Conservation (phyloP, 139 green algal species). For the Pleodorina starrii region DNA sequence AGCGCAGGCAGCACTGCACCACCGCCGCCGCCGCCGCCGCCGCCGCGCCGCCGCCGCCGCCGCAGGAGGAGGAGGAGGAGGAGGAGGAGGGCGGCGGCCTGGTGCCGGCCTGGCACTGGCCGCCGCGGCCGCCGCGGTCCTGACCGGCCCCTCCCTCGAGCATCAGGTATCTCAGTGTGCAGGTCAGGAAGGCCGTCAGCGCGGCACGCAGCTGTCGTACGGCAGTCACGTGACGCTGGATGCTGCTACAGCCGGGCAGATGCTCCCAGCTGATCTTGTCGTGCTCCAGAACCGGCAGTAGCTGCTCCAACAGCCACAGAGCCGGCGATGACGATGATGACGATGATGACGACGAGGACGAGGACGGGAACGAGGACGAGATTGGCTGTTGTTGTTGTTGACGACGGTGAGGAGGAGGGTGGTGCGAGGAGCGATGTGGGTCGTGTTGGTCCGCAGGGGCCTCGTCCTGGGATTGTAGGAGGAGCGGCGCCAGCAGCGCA, state of each 20-base stretch:
- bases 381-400: neutral
- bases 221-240: neutral
- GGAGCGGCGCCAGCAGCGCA: neutral
- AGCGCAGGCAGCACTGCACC: neutral
- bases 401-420: neutral
- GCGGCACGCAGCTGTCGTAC: slow-evolving; percentile 25
- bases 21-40: neutral
- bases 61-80: too few species aligned
- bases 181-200: neutral
- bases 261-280: slow-evolving; percentile 45
- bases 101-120: too few species aligned
- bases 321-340: neutral
- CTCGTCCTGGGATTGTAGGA: too few species aligned
- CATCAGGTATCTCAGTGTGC: neutral
- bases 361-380: neutral
- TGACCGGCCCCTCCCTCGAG: too few species aligned
- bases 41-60: too few species aligned
- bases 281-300: slow-evolving; percentile 41
- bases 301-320: slow-evolving; percentile 42
- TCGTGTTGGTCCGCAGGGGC: too few species aligned
- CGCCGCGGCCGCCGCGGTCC: neutral
- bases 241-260: slow-evolving; percentile 21
- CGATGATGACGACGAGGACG: neutral
- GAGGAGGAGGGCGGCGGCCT: too few species aligned
- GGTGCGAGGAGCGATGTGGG: neutral